These are phyloP conservation scores for Penicillium sp. DNA, from an alignment of 2,329 filamentous ascomycete genomes.

Conservation along the genomic window DNA sequence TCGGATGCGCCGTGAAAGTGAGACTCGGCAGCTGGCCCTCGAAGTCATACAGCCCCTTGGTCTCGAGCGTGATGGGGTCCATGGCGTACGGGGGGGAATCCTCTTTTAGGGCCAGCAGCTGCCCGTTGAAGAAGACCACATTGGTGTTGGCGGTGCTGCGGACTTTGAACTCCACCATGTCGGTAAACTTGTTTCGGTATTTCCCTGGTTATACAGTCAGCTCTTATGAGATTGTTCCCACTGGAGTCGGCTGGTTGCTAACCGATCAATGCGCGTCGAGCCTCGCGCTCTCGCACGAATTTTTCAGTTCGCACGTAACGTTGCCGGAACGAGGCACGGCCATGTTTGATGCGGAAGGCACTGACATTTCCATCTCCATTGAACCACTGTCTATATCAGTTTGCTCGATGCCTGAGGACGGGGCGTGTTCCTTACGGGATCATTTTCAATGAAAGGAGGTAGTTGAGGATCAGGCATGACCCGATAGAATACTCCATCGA, in stretches of 20 bases:
- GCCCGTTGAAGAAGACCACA: conserved; percentile 61
- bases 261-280: conserved; percentile 36
- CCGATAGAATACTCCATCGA: conserved; percentile 55
- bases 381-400: conserved; percentile 31
- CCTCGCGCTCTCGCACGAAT: conserved; percentile 43
- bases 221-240: not conserved
- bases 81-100: conserved; percentile 58
- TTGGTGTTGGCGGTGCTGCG: conserved; percentile 59
- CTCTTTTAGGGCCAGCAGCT: conserved; percentile 53
- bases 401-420: no score
- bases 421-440: conserved; percentile 30
- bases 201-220: conserved; percentile 30
- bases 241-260: no score
- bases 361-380: conserved; percentile 49
- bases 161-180: conserved; percentile 7
- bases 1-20: conserved; percentile 59
- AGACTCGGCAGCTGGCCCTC: conserved; percentile 53
- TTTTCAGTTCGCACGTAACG: conserved; percentile 49
- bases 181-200: conserved; percentile 41
- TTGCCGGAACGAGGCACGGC: conserved; percentile 39
- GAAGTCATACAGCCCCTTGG: conserved; percentile 57
- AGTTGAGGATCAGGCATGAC: conserved; percentile 56
- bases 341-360: conserved; percentile 43
- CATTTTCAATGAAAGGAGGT: conserved; percentile 39
- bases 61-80: conserved; percentile 53